Conservation (phyloP, 164 flowering plant genomes). For the Annona squamosa region DNA sequence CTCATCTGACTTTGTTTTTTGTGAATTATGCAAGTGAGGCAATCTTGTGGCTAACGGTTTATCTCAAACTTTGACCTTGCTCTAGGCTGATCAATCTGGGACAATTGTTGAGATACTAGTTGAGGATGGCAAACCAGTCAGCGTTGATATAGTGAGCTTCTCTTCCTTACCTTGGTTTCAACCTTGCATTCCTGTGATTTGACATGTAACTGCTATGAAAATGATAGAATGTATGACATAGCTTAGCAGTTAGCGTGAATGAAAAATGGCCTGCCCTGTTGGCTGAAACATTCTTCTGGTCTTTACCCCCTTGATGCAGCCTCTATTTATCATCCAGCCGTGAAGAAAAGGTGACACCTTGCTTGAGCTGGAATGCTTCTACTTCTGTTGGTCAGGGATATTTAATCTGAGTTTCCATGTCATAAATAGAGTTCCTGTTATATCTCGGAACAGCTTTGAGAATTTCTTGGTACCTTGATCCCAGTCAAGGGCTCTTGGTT, state of each 20-base stretch:
- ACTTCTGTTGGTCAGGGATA: background rate
- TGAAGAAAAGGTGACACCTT: background rate
- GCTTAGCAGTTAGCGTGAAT: too few species aligned
- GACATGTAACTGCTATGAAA: too few species aligned
- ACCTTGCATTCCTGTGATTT: background rate
- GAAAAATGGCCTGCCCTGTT: background rate
- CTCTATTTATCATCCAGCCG: slow-evolving; percentile 1
- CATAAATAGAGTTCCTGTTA: background rate
- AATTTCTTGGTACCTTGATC: too few species aligned
- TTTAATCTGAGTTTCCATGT: background rate
- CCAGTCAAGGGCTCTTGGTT: too few species aligned
- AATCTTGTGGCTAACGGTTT: background rate
- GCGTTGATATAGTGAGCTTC: slow-evolving; percentile 39
- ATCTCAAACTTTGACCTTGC: background rate
- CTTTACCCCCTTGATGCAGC: background rate
- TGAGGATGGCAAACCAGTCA: slow-evolving; percentile 62
- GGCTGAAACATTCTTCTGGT: background rate
- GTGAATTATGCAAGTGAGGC: background rate
- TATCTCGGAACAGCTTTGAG: too few species aligned
- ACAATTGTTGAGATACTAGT: slow-evolving; percentile 42
- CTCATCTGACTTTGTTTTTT: too few species aligned
- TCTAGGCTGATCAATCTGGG: slow-evolving; percentile 61
- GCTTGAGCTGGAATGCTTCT: background rate
- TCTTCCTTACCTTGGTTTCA: background rate
- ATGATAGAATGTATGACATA: too few species aligned